phyloP scores from a whole-genome alignment of 169 alveolate genomes.

The Plasmodium cynomolgi region DNA sequence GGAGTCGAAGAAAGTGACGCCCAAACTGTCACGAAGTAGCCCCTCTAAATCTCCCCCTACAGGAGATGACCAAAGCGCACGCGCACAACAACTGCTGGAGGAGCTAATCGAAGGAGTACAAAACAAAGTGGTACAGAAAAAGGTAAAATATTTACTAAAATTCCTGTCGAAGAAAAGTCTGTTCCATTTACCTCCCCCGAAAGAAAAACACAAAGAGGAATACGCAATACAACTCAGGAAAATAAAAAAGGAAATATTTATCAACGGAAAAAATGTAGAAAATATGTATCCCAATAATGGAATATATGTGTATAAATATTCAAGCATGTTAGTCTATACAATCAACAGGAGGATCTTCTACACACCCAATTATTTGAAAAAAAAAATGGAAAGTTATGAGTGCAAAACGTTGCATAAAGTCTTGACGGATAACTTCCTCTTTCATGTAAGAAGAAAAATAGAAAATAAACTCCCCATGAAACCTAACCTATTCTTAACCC shows the following conservation, averaged over 20 bases:
- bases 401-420: slow-evolving; percentile 29
- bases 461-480: slow-evolving; percentile 68
- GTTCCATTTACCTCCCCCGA: slow-evolving; percentile 23
- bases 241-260: slow-evolving; percentile 27
- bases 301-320: slow-evolving; percentile 23
- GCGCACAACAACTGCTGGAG: not conserved
- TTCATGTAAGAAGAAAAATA: slow-evolving; percentile 39
- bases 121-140: not conserved
- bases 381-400: slow-evolving; percentile 38
- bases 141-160: slow-evolving; percentile 15
- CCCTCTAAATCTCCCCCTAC: not conserved
- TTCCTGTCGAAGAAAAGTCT: slow-evolving; percentile 21
- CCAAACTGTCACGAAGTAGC: not conserved
- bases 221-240: slow-evolving; percentile 12
- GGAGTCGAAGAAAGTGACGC: not conserved
- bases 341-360: slow-evolving; percentile 24
- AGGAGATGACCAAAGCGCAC: not conserved
- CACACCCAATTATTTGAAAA: slow-evolving; percentile 32
- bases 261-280: slow-evolving; percentile 43
- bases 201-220: not conserved
- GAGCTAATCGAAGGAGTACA: not conserved
- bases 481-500: slow-evolving; percentile 39
- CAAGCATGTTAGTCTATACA: slow-evolving; percentile 32
- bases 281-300: slow-evolving; percentile 32
- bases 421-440: slow-evolving; percentile 33